Base-by-base conservation (phyloP, 2,329 filamentous ascomycete genomes). In the Hymenotorrendiella dingleyae region DNA sequence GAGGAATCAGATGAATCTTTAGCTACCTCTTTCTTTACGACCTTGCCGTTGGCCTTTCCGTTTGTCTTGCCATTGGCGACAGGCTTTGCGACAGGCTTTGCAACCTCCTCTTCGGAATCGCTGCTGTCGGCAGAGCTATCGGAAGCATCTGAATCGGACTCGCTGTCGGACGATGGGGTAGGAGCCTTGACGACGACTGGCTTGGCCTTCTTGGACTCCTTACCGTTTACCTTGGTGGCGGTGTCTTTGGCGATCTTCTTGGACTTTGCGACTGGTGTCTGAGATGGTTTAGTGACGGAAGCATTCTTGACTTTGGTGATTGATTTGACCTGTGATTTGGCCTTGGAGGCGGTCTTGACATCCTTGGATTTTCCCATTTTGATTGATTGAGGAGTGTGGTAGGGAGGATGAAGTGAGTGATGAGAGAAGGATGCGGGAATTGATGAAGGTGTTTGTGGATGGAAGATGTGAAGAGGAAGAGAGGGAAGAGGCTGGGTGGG, bases 301-400 rank as follows among this genome's bases (percentile, higher is more conserved):
- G 72, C 80, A 56, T 73, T 73, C 72, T 86, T 86, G 66, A 81
- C 78, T 55, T 67, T 61, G 58, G 68, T 65, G 55, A 71, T 60
- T 48, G 68, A 62, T 60, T 73, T 71, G 58, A 68, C 64, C 54
- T 73, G 69, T 58, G 71, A 58, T 54, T 65, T 63, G 49, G 57
- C 61, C 68, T 77, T 78, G 54, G 66, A 59, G 55, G 61, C 62
- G 60, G 66, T 76, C 67, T 78, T 78, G 64, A 70, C 69, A 62
- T 81, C 73, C 70, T 84, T 84, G 42, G 72, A 67, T 68, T 84
- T 84, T 64, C 72, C 78, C 80, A 84, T 84, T 65, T 55, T 72
- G 63, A 66, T 36, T 49, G 34, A 36, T 8, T 27, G 11, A 23
- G 29, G 33, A 34, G 19, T 36, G 41, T 38, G 27, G 26, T 27